phyloP scores from a whole-genome alignment of 768 basidiomycete genomes.

The Astraeus odoratus region DNA sequence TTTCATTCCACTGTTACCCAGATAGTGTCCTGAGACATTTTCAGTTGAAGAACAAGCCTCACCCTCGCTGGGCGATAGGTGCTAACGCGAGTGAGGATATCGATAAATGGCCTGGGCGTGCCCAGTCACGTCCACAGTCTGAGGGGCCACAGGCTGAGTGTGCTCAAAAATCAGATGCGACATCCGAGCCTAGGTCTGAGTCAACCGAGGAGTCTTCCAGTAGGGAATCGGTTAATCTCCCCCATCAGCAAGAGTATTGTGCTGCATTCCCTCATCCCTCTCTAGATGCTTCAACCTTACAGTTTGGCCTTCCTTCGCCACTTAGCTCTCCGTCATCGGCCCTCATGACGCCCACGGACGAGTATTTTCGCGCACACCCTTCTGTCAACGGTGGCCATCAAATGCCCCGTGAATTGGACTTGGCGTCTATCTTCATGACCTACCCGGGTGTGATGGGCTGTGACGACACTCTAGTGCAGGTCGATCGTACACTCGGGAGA shows the following conservation, averaged over 20 bases:
- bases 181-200: slow-evolving; percentile 1
- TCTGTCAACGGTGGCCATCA: slow-evolving; percentile 18
- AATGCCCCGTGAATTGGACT: slow-evolving; percentile 33
- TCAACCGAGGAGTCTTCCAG: slow-evolving; percentile 5
- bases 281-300: slow-evolving; percentile 9
- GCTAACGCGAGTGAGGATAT: slow-evolving; percentile 19
- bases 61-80: slow-evolving; percentile 49
- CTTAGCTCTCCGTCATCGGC: slow-evolving; percentile 26
- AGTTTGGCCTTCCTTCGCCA: slow-evolving; percentile 18
- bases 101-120: slow-evolving; percentile 19
- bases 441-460: slow-evolving; percentile 21
- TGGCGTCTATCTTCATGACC: slow-evolving; percentile 35
- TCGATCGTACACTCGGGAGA: slow-evolving; percentile 4
- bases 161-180: slow-evolving; percentile 2
- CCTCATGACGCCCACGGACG: slow-evolving; percentile 41
- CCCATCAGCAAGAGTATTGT: slow-evolving; percentile 20
- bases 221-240: slow-evolving; percentile 1
- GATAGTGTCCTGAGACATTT: background rate
- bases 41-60: slow-evolving; percentile 67
- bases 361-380: slow-evolving; percentile 30
- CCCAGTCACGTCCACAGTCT: slow-evolving; percentile 14
- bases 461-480: slow-evolving; percentile 8
- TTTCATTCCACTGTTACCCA: background rate
- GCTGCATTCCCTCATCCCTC: slow-evolving; percentile 20
- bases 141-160: slow-evolving; percentile 7